phyloP scores from a whole-genome alignment of 2,329 filamentous ascomycete genomes.

The Xylaria sp. region DNA sequence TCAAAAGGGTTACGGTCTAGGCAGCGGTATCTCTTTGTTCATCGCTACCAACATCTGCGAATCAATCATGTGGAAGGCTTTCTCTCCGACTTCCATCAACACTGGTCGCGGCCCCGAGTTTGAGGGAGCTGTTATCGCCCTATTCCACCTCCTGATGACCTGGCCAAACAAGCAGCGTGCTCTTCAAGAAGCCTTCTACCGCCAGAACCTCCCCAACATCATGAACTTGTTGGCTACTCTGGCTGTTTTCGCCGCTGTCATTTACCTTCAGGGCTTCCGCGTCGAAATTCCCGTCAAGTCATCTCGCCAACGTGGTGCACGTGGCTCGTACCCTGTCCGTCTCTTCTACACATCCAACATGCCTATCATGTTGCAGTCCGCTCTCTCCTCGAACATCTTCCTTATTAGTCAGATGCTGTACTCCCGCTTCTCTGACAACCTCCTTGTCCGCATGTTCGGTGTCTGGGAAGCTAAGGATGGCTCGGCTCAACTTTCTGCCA shows the following conservation, averaged over 20 bases:
- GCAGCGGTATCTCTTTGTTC: slow-evolving; percentile 98
- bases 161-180: slow-evolving; percentile 99
- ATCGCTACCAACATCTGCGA: slow-evolving; percentile 99
- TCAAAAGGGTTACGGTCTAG: slow-evolving; percentile 98
- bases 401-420: slow-evolving; percentile 99
- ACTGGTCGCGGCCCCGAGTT: slow-evolving; percentile 99
- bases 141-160: slow-evolving; percentile 97
- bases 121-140: slow-evolving; percentile 96
- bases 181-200: slow-evolving; percentile 98
- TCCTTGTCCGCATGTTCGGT: slow-evolving; percentile 95
- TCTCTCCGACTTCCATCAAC: slow-evolving; percentile 99
- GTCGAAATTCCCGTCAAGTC: slow-evolving; percentile 99
- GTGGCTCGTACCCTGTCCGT: slow-evolving; percentile 96
- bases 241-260: slow-evolving; percentile 93
- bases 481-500: slow-evolving; percentile 92
- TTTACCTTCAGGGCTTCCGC: slow-evolving; percentile 99
- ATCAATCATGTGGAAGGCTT: slow-evolving; percentile 99
- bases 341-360: slow-evolving; percentile 99
- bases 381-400: slow-evolving; percentile 98
- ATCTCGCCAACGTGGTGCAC: slow-evolving; percentile 96
- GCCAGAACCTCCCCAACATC: slow-evolving; percentile 99
- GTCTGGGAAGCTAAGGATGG: slow-evolving; percentile 98
- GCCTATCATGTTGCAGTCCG: slow-evolving; percentile 99
- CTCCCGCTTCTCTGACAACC: slow-evolving; percentile 98
- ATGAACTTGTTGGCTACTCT: slow-evolving; percentile 98